phyloP scores from a whole-genome alignment of 208 protist species.

The Naegleria lovaniensis region DNA sequence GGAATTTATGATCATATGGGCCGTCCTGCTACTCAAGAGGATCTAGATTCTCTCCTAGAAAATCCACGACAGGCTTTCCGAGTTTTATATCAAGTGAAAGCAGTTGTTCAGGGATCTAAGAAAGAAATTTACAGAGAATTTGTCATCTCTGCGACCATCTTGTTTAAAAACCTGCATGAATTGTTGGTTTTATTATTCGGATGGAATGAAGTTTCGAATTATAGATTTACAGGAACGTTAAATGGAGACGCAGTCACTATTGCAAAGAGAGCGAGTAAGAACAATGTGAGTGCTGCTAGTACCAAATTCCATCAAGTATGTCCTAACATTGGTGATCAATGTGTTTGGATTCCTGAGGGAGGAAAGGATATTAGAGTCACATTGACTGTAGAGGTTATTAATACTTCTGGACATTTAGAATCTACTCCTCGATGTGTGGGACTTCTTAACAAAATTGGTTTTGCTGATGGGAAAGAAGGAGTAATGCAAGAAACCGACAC shows the following conservation, averaged over 20 bases:
- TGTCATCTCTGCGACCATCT: background rate
- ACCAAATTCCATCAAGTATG: background rate
- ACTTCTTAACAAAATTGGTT: background rate
- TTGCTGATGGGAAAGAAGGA: background rate
- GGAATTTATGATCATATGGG: background rate
- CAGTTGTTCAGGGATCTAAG: background rate
- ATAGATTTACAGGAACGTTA: background rate
- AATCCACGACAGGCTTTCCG: background rate
- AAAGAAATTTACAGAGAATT: background rate
- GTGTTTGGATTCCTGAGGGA: background rate
- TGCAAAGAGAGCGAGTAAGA: background rate
- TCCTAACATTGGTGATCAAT: background rate
- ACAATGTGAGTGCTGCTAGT: background rate
- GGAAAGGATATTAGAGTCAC: background rate
- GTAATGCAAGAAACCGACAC: background rate
- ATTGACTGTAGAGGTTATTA: background rate
- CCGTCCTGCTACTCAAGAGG: background rate
- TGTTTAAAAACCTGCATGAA: background rate
- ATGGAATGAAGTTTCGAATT: background rate
- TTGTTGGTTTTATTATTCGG: background rate
- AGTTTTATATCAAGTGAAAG: background rate
- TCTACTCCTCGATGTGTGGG: background rate
- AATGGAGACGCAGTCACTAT: background rate
- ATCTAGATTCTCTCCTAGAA: background rate
- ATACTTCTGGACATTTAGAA: background rate